A percentile compares a stretch with the other conserved stretches of the same genome.
Conservation (phyloP, 2,329 filamentous ascomycete species). For the Phialophora tarda region DNA sequence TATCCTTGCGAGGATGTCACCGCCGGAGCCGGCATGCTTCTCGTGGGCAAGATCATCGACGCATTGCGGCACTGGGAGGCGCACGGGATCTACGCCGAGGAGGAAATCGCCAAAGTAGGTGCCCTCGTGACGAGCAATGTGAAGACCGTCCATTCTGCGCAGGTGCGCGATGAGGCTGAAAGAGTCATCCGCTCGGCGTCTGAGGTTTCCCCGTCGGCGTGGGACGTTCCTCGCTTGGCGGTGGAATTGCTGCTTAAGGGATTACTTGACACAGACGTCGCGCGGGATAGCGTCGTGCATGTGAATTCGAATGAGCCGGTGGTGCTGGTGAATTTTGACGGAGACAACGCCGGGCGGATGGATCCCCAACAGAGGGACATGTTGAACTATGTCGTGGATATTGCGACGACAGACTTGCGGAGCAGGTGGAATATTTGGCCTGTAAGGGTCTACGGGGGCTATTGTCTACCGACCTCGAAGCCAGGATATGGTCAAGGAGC, state of each 20-base stretch:
- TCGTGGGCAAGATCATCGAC: conserved; percentile 7
- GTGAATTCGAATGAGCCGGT: conserved; percentile 40
- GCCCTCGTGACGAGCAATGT: background rate
- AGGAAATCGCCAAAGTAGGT: conserved; percentile 1
- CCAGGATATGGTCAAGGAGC: background rate
- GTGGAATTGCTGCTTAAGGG: conserved; percentile 27
- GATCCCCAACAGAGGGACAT: background rate
- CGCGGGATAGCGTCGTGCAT: conserved; percentile 23
- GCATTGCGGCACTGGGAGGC: background rate
- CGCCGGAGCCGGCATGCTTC: conserved; percentile 3
- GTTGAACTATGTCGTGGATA: conserved; percentile 13
- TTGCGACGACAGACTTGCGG: conserved; percentile 26
- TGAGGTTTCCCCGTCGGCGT: background rate
- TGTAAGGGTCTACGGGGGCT: conserved; percentile 35
- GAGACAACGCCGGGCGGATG: background rate
- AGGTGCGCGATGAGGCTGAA: background rate
- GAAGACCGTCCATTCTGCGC: background rate
- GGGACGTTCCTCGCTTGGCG: background rate
- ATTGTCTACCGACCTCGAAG: background rate
- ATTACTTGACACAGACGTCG: conserved; percentile 22
- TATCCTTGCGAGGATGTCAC: background rate
- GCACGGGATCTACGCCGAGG: background rate
- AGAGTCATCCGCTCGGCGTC: background rate
- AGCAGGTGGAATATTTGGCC: conserved; percentile 34
- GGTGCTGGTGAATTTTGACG: conserved; percentile 31